phyloP scores from a whole-genome alignment of 352 stramenopile genomes.

The Phytopythium aichiense region DNA sequence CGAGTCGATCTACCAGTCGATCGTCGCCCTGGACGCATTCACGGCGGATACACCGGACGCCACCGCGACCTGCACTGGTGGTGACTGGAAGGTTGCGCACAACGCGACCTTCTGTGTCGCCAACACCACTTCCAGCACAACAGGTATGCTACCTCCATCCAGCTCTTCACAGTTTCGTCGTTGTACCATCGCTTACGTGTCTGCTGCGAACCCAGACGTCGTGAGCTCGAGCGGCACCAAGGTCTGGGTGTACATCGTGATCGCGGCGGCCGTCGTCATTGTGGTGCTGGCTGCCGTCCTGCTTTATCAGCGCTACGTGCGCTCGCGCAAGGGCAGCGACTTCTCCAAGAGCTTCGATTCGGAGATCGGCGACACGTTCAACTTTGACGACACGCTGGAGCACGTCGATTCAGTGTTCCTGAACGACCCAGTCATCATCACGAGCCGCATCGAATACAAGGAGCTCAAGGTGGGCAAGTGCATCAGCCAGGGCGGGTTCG shows the following conservation, averaged over 20 bases:
- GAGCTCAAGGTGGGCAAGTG: constrained; percentile 31
- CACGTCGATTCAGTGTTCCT: constrained; percentile 22
- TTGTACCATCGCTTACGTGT: background rate
- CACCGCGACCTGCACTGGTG: constrained; percentile 13
- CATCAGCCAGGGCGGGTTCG: constrained; percentile 38
- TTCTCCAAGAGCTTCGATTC: constrained; percentile 7
- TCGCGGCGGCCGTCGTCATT: background rate
- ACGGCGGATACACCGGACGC: constrained; percentile 20
- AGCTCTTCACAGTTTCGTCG: too few species aligned
- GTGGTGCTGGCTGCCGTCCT: background rate
- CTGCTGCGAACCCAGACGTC: background rate
- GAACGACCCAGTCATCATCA: constrained; percentile 41
- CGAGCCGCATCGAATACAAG: constrained; percentile 39
- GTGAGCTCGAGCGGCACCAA: background rate
- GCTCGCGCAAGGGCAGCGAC: background rate
- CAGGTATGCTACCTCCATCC: background rate
- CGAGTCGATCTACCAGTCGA: constrained; percentile 21
- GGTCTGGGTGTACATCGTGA: constrained; percentile 1
- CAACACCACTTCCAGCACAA: constrained; percentile 4
- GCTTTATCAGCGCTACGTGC: background rate
- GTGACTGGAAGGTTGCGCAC: constrained; percentile 26
- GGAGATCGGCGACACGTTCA: constrained; percentile 14
- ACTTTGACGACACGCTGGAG: constrained; percentile 20
- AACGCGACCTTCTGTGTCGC: constrained; percentile 28
- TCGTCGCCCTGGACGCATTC: constrained; percentile 20